These are phyloP conservation scores for Starmerella powellii DNA, from an alignment of 805 yeast genomes.

Conservation along the genomic window DNA sequence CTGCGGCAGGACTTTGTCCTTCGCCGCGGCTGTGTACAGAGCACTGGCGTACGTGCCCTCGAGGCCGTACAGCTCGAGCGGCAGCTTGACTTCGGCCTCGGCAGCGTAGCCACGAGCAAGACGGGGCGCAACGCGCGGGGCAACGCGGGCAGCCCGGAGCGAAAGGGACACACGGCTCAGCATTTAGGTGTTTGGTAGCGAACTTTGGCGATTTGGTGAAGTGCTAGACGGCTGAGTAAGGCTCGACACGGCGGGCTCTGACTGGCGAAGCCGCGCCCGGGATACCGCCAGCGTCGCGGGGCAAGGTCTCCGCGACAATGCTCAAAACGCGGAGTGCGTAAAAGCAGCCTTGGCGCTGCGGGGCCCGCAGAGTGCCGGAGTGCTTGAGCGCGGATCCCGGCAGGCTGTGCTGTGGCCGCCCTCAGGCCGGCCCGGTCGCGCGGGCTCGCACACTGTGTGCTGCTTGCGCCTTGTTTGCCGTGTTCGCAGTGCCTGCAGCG, in stretches of 20 bases:
- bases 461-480: no score
- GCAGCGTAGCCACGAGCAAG: slow-evolving; percentile 38
- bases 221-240: slow-evolving; percentile 11
- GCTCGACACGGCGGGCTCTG: slow-evolving; percentile 6
- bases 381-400: no score
- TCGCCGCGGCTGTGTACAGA: slow-evolving; percentile 78
- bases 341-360: no score
- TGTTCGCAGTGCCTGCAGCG: no score
- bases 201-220: neutral
- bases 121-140: slow-evolving; percentile 13
- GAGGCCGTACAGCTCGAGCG: slow-evolving; percentile 85
- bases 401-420: no score
- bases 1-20: slow-evolving; percentile 61
- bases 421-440: no score
- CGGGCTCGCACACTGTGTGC: no score
- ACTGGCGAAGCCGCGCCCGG: slow-evolving; percentile 6
- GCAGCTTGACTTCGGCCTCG: slow-evolving; percentile 51
- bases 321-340: no score
- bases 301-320: no score
- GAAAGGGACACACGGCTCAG: slow-evolving; percentile 17
- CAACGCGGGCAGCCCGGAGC: slow-evolving; percentile 15
- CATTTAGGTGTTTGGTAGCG: slow-evolving; percentile 3
- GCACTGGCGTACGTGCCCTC: slow-evolving; percentile 98
- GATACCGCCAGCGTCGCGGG: no score
- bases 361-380: no score